Evolutionary conservation across 768 basidiomycete genomes (phyloP).

Genomic region (Xerocomellus amylosporus): DNA sequence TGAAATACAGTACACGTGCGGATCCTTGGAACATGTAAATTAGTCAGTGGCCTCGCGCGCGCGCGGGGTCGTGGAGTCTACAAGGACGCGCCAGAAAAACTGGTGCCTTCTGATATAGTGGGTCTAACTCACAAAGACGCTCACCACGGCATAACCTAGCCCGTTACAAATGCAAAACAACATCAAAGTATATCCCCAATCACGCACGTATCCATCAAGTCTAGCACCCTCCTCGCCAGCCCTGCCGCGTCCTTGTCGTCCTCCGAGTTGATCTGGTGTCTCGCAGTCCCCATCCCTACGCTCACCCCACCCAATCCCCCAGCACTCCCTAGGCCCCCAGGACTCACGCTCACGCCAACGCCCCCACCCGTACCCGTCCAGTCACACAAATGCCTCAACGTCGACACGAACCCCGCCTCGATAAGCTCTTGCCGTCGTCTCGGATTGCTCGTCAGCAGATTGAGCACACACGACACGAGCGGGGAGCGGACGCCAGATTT

Average conservation of each 20-base stretch:
- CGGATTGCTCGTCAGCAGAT: constrained; percentile 47
- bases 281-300: neutral
- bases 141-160: neutral
- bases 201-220: constrained; percentile 37
- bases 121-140: too few species aligned
- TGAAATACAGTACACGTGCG: too few species aligned
- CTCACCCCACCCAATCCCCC: constrained; percentile 5
- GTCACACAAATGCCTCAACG: constrained; percentile 43
- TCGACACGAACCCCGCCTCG: constrained; percentile 45
- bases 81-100: too few species aligned
- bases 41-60: too few species aligned
- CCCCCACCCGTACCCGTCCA: constrained; percentile 23
- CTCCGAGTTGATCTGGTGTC: constrained; percentile 44
- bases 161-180: neutral
- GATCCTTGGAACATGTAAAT: too few species aligned
- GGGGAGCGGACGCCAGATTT: constrained; percentile 58
- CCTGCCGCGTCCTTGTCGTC: constrained; percentile 61
- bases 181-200: constrained; percentile 26
- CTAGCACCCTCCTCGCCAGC: constrained; percentile 54
- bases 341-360: constrained; percentile 28
- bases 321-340: constrained; percentile 21
- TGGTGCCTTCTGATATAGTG: too few species aligned
- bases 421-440: constrained; percentile 37
- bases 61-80: too few species aligned
- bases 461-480: constrained; percentile 56